These are phyloP conservation scores for Scedosporium minutisporum DNA, from an alignment of 2,329 filamentous ascomycete species.

Conservation along the genomic window DNA sequence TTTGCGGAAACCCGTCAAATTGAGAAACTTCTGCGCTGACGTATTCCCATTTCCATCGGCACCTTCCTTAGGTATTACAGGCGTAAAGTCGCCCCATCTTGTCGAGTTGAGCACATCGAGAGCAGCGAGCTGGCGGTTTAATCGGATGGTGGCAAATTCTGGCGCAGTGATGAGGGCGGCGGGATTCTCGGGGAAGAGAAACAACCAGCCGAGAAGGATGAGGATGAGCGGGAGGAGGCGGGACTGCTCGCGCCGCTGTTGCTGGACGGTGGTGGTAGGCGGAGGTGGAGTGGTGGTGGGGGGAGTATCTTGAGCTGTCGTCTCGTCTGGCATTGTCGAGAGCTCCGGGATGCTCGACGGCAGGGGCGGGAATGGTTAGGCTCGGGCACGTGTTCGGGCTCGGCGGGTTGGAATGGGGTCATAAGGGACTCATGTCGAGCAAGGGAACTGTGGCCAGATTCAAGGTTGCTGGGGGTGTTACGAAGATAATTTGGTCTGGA, in stretches of 20 bases:
- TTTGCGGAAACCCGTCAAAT: slow-evolving; percentile 67
- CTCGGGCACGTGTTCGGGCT: neutral
- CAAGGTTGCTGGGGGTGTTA: neutral
- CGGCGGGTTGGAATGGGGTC: neutral
- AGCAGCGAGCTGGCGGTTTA: slow-evolving; percentile 41
- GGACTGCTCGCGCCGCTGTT: slow-evolving; percentile 1
- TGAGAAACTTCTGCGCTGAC: slow-evolving; percentile 38
- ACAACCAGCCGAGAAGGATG: slow-evolving; percentile 34
- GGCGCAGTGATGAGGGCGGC: slow-evolving; percentile 4
- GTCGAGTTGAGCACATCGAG: slow-evolving; percentile 46
- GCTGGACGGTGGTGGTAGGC: neutral
- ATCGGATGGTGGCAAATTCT: slow-evolving; percentile 19
- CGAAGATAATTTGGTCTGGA: neutral
- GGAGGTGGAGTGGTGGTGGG: neutral
- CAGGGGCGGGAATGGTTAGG: neutral
- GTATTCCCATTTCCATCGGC: slow-evolving; percentile 11
- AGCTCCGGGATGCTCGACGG: neutral
- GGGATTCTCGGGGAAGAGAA: slow-evolving; percentile 26
- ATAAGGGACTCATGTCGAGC: neutral
- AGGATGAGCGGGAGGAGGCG: slow-evolving; percentile 12
- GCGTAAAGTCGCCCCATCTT: slow-evolving; percentile 51
- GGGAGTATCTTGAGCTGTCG: neutral
- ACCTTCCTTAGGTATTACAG: slow-evolving; percentile 19
- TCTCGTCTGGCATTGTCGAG: slow-evolving; percentile 4
- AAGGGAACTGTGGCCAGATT: neutral